Base-by-base conservation (phyloP, 441 rosid genomes). In the Populus hybrid region DNA sequence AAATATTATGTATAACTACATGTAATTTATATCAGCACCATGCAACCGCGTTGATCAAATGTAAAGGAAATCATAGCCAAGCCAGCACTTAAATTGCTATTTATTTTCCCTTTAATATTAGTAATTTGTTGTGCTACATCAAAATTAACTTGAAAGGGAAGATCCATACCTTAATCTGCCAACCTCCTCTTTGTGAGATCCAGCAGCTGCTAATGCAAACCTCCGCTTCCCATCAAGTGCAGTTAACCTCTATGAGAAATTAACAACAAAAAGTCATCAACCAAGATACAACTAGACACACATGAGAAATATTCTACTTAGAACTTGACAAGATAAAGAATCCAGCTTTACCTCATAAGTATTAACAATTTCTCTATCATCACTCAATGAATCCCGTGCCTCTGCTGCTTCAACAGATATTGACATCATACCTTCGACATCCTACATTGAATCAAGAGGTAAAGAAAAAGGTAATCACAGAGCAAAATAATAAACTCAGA, bases 391-490 rank as follows among this genome's bases (percentile, higher is more conserved):
- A 76, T 90, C 91, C n/a, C 89, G 88, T 66, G 98, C 99, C 80
- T 88, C 98, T 72, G 98, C 84, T 82, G 98, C 98, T 90, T 97
- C 99, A 78, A 90, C 96, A 68, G 99, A 97, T 78, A 97, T 97
- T 28, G 99, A 97, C 98, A 97, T 92, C 99, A 97, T 97, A 83
- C 99, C 98, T 84, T 97, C 98, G 72, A 94, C 92, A 89, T 94
- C 99, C 98, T 94, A 84, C 69, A 82, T 76, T 53, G 66, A 71
- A 75, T 65, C 64, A 77, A 77, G 74, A 75, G 34, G 75, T 40
- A 77, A 61, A 21, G n/a, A 26, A 77, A 14, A 73, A 16, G 34
- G 75, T 68, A 67, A 30, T 40, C 7, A 67, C 24, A 67, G 46
- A 68, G 34, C 40, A 70, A 75, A 50, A 46, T 3, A 59, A 74